phyloP scores from a whole-genome alignment of 2,329 filamentous ascomycete genomes.

The Botrytis deweyae region DNA sequence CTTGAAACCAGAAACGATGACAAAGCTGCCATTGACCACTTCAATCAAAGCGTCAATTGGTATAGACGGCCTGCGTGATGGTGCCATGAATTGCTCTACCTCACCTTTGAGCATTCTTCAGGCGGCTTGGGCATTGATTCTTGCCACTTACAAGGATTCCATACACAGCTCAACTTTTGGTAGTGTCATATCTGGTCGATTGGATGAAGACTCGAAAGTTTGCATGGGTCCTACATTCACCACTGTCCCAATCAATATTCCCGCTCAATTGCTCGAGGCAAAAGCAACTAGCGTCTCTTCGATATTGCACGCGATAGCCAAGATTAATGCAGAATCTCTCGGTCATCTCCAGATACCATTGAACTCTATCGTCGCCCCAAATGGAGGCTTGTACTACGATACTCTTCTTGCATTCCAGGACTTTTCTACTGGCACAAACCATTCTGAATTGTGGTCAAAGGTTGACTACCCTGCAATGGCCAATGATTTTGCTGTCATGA shows the following conservation, averaged over 20 bases:
- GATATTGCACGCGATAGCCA: neutral
- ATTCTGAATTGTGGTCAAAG: constrained; percentile 9
- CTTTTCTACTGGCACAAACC: neutral
- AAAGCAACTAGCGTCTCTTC: neutral
- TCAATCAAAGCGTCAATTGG: constrained; percentile 2
- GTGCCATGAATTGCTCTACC: constrained; percentile 11
- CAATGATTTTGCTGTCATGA: constrained; percentile 14
- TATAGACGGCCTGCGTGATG: neutral
- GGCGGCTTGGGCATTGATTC: constrained; percentile 16
- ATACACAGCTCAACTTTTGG: constrained; percentile 12
- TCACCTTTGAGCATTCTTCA: constrained; percentile 11
- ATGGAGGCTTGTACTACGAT: constrained; percentile 13
- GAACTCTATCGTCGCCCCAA: constrained; percentile 10
- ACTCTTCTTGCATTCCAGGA: constrained; percentile 16
- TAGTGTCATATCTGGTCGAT: constrained; percentile 14
- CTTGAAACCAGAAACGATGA: neutral
- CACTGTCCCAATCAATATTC: constrained; percentile 15
- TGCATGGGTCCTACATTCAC: constrained; percentile 11
- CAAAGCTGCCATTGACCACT: neutral
- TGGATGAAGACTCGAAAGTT: constrained; percentile 8
- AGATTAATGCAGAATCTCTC: constrained; percentile 4
- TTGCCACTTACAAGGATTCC: constrained; percentile 7
- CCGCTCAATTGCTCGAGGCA: neutral
- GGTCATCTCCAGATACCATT: constrained; percentile 12
- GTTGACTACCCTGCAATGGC: constrained; percentile 15